phyloP scores from a whole-genome alignment of 805 yeast genomes.

The Metahyphopichia silvanorum region DNA sequence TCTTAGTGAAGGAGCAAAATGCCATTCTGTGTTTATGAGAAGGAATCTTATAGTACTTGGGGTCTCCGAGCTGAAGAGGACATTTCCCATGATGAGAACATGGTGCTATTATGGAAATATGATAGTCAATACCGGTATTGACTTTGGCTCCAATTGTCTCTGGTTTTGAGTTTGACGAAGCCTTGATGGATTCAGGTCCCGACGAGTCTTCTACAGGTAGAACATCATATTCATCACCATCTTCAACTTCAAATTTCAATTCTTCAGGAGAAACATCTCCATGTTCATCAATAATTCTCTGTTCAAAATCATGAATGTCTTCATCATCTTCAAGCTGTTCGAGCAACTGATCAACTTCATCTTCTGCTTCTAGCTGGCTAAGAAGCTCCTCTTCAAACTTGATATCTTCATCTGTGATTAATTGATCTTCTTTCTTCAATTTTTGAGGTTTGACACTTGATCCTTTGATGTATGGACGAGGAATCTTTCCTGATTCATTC shows the following conservation, averaged over 20 bases:
- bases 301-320: conserved; percentile 17
- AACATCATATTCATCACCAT: conserved; percentile 25
- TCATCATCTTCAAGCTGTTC: conserved; percentile 12
- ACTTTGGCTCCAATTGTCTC: conserved; percentile 11
- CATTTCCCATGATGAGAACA: conserved; percentile 86
- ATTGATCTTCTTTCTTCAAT: conserved; percentile 30
- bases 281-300: conserved; percentile 33
- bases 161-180: conserved; percentile 5
- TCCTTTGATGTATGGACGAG: conserved; percentile 64
- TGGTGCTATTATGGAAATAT: conserved; percentile 76
- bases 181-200: conserved; percentile 12
- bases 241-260: conserved; percentile 46
- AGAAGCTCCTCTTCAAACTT: conserved; percentile 28
- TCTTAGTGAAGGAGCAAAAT: conserved; percentile 74
- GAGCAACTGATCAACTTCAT: conserved; percentile 6
- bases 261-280: conserved; percentile 45
- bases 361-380: conserved; percentile 19
- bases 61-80: conserved; percentile 79
- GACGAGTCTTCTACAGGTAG: conserved; percentile 14
- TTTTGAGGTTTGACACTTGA: conserved; percentile 41
- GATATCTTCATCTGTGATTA: conserved; percentile 34
- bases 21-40: conserved; percentile 57
- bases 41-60: conserved; percentile 56
- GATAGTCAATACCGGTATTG: conserved; percentile 45
- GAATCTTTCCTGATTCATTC: conserved; percentile 57